Evolutionary conservation across 768 basidiomycete species (phyloP).

Genomic region (Agrocybe praecox): DNA sequence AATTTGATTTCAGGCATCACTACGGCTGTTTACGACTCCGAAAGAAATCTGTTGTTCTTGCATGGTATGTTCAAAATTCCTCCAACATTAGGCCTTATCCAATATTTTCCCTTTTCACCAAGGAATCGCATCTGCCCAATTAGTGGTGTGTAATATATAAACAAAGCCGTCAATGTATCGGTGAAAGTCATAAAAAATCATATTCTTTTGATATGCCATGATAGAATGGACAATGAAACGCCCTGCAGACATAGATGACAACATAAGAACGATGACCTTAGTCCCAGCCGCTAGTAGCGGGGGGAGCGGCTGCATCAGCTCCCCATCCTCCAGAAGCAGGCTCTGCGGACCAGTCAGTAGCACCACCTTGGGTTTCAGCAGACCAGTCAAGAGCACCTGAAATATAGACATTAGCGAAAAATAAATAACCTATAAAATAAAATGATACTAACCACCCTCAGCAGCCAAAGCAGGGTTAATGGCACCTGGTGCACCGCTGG

Average conservation of each 20-base stretch:
- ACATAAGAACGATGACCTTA: constrained; percentile 22
- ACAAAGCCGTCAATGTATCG: neutral
- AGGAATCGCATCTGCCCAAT: constrained; percentile 32
- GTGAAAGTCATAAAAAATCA: constrained; percentile 24
- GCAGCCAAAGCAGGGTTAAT: constrained; percentile 80
- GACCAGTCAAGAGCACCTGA: constrained; percentile 83
- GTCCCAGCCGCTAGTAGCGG: constrained; percentile 42
- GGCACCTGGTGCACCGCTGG: constrained; percentile 67
- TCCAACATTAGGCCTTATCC: no score
- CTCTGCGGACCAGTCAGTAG: constrained; percentile 89
- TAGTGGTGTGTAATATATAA: constrained; percentile 32
- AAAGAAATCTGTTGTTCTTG: constrained; percentile 53
- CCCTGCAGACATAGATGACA: constrained; percentile 15
- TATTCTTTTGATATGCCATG: constrained; percentile 29
- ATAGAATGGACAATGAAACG: constrained; percentile 15
- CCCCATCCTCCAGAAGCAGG: constrained; percentile 57
- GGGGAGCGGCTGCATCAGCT: constrained; percentile 34
- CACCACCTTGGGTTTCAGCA: constrained; percentile 58
- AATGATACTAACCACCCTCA: constrained; percentile 49
- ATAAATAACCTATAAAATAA: neutral
- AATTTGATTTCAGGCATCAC: constrained; percentile 57
- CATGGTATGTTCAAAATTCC: constrained; percentile 64
- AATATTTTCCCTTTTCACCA: neutral
- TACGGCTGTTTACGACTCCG: constrained; percentile 54
- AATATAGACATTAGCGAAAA: constrained; percentile 11